Base-by-base conservation (phyloP, 441 rosid species). In the Hura crepitans region DNA sequence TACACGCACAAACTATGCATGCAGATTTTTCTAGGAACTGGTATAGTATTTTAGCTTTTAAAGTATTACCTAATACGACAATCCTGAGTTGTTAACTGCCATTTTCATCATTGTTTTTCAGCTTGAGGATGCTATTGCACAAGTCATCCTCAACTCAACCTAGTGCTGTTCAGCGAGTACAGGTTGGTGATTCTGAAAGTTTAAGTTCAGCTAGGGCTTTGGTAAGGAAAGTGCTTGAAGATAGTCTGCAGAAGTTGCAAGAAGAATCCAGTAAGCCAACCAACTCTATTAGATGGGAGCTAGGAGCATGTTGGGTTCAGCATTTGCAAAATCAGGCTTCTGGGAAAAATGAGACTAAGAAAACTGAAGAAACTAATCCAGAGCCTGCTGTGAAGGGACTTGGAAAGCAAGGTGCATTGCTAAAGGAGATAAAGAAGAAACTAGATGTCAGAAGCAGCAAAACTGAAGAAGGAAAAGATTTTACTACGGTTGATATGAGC, bases 281-380 rank as follows among this genome's bases (percentile, higher is more conserved):
- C 49, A 82, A 79, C 68, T 72, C 82, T 66, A 75, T 88, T 59
- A 76, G 88, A 79, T 88, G 89, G 93, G 93, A 88, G 77, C 85
- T 86, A 58, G 91, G 89, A 74, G 87, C 89, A 68, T 88, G 87
- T 75, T 88, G 93, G 93, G 62, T 88, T 58, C 91, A 88, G 59
- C 83, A 88, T 78, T 75, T 88, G 72, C 93, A 88, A 74, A 86
- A 84, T 79, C 83, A 81, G 78, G 87, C 83, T 70, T 75, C 80
- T 28, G 93, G 86, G 72, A 93, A 88, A 85, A 85, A 68, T 43
- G 97, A 96, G 35, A 69, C 87, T 22, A 88, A 87, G 82, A 85
- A 81, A 78, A 77, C 80, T 70, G 97, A 91, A 86, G 93, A 88
- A 80, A 75, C 68, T n/a, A 85, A 81, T 58, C 68, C 75, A 68